These are phyloP conservation scores for Aureobasidium subglaciale DNA, from an alignment of 2,329 filamentous ascomycete species.

Conservation along the genomic window DNA sequence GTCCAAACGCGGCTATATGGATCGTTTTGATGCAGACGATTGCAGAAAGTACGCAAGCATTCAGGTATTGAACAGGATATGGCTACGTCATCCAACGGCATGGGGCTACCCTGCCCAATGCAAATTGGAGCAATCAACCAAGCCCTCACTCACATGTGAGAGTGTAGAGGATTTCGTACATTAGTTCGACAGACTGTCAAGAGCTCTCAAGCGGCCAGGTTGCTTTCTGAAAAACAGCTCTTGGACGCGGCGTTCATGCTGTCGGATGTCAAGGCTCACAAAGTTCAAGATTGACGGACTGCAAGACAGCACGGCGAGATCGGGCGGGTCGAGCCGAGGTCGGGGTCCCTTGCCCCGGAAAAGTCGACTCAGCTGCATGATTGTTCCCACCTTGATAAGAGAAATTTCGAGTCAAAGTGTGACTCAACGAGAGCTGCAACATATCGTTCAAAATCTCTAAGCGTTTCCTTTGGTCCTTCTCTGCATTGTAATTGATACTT, in stretches of 20 bases:
- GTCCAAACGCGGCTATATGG: neutral
- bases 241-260: too few species aligned
- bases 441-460: neutral
- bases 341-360: neutral
- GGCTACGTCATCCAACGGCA: neutral
- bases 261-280: too few species aligned
- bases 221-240: too few species aligned
- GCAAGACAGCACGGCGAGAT: neutral
- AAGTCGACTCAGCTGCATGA: neutral
- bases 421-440: neutral
- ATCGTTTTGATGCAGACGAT: neutral
- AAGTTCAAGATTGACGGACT: too few species aligned
- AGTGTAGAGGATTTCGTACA: too few species aligned
- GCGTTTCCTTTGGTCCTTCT: neutral
- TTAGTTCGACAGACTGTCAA: too few species aligned
- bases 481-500: neutral
- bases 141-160: too few species aligned
- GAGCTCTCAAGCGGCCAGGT: too few species aligned
- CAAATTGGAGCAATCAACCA: too few species aligned
- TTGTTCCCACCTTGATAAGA: slow-evolving; percentile 7
- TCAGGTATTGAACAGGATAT: neutral
- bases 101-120: neutral
- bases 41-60: neutral
- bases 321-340: neutral
- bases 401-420: slow-evolving; percentile 1